These are phyloP conservation scores for Carex kokanica DNA, from an alignment of 176 grass and related monocot species.

Conservation along the genomic window DNA sequence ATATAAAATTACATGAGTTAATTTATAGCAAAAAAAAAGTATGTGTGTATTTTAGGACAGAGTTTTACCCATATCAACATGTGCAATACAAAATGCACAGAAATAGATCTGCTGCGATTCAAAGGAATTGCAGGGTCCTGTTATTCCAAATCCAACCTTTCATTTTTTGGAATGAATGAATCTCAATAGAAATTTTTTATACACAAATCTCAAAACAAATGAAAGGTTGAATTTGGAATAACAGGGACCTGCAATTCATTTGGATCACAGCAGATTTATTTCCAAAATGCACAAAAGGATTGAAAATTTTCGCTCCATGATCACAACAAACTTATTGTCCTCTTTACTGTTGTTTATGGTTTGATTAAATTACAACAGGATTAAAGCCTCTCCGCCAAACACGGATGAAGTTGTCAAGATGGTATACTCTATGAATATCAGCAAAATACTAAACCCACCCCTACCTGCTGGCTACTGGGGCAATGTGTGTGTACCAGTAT, in stretches of 20 bases:
- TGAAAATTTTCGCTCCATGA: not conserved
- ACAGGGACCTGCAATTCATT: no score
- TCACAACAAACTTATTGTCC: not conserved
- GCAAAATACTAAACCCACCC: constrained; percentile 38
- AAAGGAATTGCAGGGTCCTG: no score
- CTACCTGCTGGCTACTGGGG: constrained; percentile 60
- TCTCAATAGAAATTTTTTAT: no score
- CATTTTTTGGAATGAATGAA: no score
- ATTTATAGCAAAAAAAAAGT: not conserved
- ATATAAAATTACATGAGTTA: not conserved
- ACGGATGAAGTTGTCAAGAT: constrained; percentile 56
- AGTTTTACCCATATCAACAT: not conserved
- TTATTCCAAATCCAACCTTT: no score
- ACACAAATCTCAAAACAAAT: no score
- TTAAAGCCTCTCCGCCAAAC: constrained; percentile 27
- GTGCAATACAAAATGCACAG: not conserved
- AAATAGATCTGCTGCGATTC: no score
- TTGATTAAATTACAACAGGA: constrained; percentile 31
- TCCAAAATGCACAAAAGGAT: not conserved
- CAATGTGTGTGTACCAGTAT: constrained; percentile 81
- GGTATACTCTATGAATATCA: constrained; percentile 92
- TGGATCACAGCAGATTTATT: no score
- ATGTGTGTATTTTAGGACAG: not conserved
- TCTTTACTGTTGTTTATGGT: not conserved
- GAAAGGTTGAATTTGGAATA: no score